phyloP scores from a whole-genome alignment of 1,284 basidiomycete species.

The Ceratobasidium sp. region DNA sequence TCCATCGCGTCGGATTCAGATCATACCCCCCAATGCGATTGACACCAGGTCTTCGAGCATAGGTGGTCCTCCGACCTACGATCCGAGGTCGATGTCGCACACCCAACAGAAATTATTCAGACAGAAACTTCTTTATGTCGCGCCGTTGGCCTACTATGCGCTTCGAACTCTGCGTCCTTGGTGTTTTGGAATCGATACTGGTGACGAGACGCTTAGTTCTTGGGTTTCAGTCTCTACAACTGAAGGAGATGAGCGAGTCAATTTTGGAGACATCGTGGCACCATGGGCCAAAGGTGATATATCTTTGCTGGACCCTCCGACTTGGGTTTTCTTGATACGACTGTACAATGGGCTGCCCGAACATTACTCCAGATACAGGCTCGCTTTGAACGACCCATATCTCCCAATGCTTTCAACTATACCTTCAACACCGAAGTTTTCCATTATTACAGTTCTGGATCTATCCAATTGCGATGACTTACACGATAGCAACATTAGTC shows the following conservation, averaged over 20 bases:
- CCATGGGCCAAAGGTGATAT: conserved; percentile 23
- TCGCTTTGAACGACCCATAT: conserved; percentile 34
- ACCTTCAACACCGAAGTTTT: conserved; percentile 26
- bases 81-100: conserved; percentile 20
- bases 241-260: conserved; percentile 6
- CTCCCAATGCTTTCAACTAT: conserved; percentile 14
- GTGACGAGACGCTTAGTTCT: conserved; percentile 6
- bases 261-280: conserved; percentile 9
- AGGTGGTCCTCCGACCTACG: conserved; percentile 21
- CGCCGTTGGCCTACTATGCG: conserved; percentile 16
- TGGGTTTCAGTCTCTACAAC: not conserved
- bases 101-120: not conserved
- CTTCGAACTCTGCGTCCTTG: conserved; percentile 10
- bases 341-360: conserved; percentile 15
- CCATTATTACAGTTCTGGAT: conserved; percentile 23
- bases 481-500: conserved; percentile 12
- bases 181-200: conserved; percentile 5
- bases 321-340: conserved; percentile 32
- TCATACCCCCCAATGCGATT: not conserved
- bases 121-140: conserved; percentile 4
- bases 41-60: not conserved
- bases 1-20: conserved; percentile 3
- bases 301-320: conserved; percentile 13
- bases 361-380: conserved; percentile 11
- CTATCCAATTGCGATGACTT: conserved; percentile 16